Evolutionary conservation across 1,284 basidiomycete species (phyloP), one percentile per base, ranked within the genome.

Genomic region (Papiliotrema terrestris): DNA sequence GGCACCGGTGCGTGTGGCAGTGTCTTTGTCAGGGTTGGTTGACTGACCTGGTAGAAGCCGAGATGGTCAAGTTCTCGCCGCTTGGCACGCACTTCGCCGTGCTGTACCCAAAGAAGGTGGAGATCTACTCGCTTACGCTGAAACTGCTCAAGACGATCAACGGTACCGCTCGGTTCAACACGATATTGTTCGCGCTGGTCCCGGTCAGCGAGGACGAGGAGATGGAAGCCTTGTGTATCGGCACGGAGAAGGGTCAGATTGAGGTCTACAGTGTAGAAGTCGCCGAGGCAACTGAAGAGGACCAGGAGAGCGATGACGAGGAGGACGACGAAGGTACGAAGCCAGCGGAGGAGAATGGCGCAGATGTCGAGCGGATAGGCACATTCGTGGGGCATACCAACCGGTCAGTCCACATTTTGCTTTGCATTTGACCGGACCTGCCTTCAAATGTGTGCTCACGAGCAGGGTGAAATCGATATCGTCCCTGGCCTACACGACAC

Each of bases 211-310:
- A 79, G 2, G 76, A 81, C 36, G 81, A 80, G 2, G 81, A 61
- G 13, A 48, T 50, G 22, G 63, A 76, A 66, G 72, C 92, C 26
- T 77, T 95, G 8, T 80, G 92, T 37, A 87, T 86, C 9, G 89
- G 84, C 1, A 90, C 87, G 1, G 92, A 97, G 74, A 90, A 95
- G 72, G 90, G 87, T 62, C 86, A 86, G 59, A 78, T 90, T 1
- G 83, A 89, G 1, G 78, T 91, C 15, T 94, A 92, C 76, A 78
- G 81, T 38, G 61, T 65, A 2, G 66, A 66, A 19, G 60, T 65
- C 6, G 61, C 57, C 15, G 60, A 65, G 8, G 55, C 53, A 2
- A 60, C 66, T 22, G 61, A 60, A 1, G 66, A 67, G 9, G 65
- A 65, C 2, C 57, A 58, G 5, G 60, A 58, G 23, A 63, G 60